Evolutionary conservation across 371 early-diverging fungal species (phyloP).

Genomic region (Rhizopus sp.): DNA sequence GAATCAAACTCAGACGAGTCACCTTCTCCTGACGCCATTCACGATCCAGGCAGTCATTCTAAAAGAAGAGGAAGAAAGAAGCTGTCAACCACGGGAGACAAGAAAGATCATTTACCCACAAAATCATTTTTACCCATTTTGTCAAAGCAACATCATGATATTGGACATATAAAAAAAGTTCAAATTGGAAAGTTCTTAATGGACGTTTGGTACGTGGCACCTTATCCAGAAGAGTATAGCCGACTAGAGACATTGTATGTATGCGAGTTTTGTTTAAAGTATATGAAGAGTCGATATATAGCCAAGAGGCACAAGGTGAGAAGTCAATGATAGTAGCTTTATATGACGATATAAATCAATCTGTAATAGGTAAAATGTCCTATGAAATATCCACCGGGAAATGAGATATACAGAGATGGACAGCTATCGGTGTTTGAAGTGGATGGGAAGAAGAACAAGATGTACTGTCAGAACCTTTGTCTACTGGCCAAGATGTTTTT

Average conservation of each 20-base stretch:
- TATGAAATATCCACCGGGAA: constrained; percentile 94
- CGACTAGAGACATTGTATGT: constrained; percentile 72
- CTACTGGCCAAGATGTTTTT: constrained; percentile 98
- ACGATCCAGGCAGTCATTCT: too few relatives aligned
- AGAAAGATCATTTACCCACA: constrained; percentile 7
- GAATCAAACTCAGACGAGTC: too few relatives aligned
- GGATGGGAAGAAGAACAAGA: constrained; percentile 94
- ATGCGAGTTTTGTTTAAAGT: constrained; percentile 98
- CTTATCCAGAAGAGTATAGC: constrained; percentile 97
- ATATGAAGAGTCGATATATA: constrained; percentile 79
- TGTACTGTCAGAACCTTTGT: constrained; percentile 98
- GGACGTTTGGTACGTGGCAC: constrained; percentile 97
- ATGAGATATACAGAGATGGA: constrained; percentile 96
- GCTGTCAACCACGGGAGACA: too few relatives aligned
- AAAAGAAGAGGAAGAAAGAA: too few relatives aligned
- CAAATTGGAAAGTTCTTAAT: constrained; percentile 44
- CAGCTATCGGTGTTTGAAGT: constrained; percentile 91
- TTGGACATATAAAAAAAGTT: constrained; percentile 21
- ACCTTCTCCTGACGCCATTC: too few relatives aligned
- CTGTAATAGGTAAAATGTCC: constrained; percentile 67
- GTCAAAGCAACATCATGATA: constrained; percentile 11
- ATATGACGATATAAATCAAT: too few relatives aligned
- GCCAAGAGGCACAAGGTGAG: constrained; percentile 67
- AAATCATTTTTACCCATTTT: constrained; percentile 19
- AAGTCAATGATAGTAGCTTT: too few relatives aligned